Base-by-base conservation (phyloP, 2,329 filamentous ascomycete species). In the Aspergillus brunneoviolaceus region DNA sequence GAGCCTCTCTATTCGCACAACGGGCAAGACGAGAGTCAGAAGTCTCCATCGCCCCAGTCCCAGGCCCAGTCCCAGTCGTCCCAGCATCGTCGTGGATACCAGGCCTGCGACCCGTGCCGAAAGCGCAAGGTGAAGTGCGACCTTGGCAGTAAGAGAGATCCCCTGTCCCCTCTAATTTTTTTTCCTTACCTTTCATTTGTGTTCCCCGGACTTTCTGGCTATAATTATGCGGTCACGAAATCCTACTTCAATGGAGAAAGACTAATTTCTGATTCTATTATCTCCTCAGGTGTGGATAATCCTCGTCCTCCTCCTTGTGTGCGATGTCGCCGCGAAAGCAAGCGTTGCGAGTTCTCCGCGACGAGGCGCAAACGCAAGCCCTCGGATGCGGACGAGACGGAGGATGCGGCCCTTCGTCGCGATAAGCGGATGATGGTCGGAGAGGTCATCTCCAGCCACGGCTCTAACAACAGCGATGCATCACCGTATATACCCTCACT, bases 341-440 rank as follows among this genome's bases (percentile, higher is more conserved):
- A 98, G 76, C 89, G 96, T 70, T 99, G 95, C 81, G 96, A 89
- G 83, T 99, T 99, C 81, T 96, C 92, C 63, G 91, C 92, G 21
- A 98, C 93, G 33, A 85, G 95, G 54, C 88, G 95, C 72, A 98
- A 98, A 86, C 87, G 92, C 73, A 96, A 95, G 82, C 84, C 84
- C 51, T 86, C 79, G 27, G 82, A 73, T 42, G 64, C 65, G 11
- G 79, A 80, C 9, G 78, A 77, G 31, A 78, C 79, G 35, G 69
- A 73, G 27, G 78, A 80, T 25, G 71, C 70, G 31, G 68, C 74
- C 16, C 71, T 76, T 21, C 74, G 68, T 82, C 67, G 77, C 60
- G 76, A 79, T 64, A 78, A 77, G 67, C 75, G 77, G 81, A 90
- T 66, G 85, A 82, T 77, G 79, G 76, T 70, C 55, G 79, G 69